A percentile compares a stretch with the other conserved stretches of the same genome.
Evolutionary conservation across 805 yeast species (phyloP).

Genomic region (Nakazawaea sp.): DNA sequence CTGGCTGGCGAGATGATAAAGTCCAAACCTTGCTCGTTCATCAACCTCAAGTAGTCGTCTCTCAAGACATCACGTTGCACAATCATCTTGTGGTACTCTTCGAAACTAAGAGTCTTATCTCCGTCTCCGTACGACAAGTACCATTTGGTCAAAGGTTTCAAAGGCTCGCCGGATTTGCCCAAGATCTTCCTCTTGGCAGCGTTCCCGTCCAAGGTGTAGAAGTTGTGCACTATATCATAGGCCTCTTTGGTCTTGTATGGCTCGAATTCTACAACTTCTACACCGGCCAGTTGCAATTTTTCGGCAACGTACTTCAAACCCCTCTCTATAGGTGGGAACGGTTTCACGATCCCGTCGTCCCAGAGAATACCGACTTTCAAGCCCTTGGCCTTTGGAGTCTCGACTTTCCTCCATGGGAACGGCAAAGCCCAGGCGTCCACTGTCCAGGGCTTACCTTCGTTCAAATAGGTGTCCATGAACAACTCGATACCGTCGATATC

Average conservation of each 20-base stretch:
- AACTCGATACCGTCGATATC: constrained; percentile 60
- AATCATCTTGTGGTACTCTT: constrained; percentile 52
- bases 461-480: constrained; percentile 57
- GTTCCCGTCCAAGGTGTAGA: constrained; percentile 69
- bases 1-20: constrained; percentile 63
- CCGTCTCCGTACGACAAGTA: constrained; percentile 54
- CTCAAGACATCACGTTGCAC: constrained; percentile 50
- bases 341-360: constrained; percentile 60
- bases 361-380: constrained; percentile 56
- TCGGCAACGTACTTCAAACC: constrained; percentile 47
- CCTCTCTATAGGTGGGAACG: constrained; percentile 59
- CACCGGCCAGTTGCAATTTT: constrained; percentile 54
- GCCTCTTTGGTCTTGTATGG: constrained; percentile 55
- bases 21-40: constrained; percentile 52
- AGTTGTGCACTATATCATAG: constrained; percentile 45
- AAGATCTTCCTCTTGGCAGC: constrained; percentile 44
- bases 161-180: constrained; percentile 62
- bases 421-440: constrained; percentile 37
- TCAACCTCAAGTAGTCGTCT: constrained; percentile 46
- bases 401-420: constrained; percentile 45
- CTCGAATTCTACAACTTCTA: constrained; percentile 45
- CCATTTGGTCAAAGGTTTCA: constrained; percentile 57
- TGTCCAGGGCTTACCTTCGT: constrained; percentile 61
- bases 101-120: constrained; percentile 33
- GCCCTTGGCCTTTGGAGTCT: constrained; percentile 27